Evolutionary conservation across 2,329 filamentous ascomycete genomes (phyloP).

Genomic region (Aspergillus spinulosporus): DNA sequence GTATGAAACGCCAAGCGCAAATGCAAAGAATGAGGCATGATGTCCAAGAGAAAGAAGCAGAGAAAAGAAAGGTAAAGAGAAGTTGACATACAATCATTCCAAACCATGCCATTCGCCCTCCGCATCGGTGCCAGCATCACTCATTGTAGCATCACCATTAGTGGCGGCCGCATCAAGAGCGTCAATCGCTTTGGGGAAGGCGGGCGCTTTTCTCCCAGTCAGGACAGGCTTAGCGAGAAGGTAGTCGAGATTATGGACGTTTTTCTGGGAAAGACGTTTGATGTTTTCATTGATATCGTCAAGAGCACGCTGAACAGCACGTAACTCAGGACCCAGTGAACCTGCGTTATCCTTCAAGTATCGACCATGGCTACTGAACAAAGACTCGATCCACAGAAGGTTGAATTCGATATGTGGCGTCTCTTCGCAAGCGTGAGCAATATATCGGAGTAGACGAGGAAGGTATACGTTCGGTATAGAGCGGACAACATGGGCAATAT

Average conservation of each 20-base stretch:
- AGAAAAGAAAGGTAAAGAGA: conserved; percentile 20
- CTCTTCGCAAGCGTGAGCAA: conserved; percentile 83
- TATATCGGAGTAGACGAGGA: conserved; percentile 77
- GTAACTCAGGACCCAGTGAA: conserved; percentile 78
- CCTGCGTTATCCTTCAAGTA: conserved; percentile 79
- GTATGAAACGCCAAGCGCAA: conserved; percentile 31
- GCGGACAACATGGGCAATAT: conserved; percentile 75
- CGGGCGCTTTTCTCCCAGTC: conserved; percentile 29
- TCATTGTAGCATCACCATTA: conserved; percentile 31
- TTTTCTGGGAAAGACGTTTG: conserved; percentile 79
- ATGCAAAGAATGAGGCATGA: conserved; percentile 29
- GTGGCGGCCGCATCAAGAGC: conserved; percentile 17
- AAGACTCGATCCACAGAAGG: conserved; percentile 82
- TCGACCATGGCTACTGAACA: conserved; percentile 77
- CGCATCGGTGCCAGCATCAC: conserved; percentile 32
- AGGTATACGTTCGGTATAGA: conserved; percentile 84
- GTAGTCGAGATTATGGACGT: conserved; percentile 86
- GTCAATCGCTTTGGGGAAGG: conserved; percentile 34
- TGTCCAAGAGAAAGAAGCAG: conserved; percentile 18
- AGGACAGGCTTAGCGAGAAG: conserved; percentile 59
- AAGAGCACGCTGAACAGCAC: conserved; percentile 78
- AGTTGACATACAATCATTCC: conserved; percentile 39
- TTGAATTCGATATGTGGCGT: conserved; percentile 95
- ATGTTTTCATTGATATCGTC: conserved; percentile 79
- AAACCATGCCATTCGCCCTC: conserved; percentile 58